phyloP scores from a whole-genome alignment of 805 yeast genomes.

The Candida xyloterini region DNA sequence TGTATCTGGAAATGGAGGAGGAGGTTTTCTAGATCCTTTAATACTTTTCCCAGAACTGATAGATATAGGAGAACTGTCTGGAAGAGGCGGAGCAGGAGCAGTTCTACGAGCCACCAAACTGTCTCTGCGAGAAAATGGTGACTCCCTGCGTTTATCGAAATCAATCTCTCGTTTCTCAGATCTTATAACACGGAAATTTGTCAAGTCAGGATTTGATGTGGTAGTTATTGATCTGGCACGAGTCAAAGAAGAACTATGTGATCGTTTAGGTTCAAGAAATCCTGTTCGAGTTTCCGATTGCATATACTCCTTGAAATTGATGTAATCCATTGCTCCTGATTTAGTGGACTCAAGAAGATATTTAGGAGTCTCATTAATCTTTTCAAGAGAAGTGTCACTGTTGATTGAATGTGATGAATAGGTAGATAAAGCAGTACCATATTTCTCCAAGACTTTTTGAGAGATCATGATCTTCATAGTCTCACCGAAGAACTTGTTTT shows the following conservation, averaged over 20 bases:
- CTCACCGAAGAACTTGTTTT: slow-evolving; percentile 32
- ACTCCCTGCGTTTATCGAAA: slow-evolving; percentile 72
- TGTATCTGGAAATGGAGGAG: slow-evolving; percentile 21
- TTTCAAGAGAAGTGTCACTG: slow-evolving; percentile 35
- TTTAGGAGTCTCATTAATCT: slow-evolving; percentile 65
- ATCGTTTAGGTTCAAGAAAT: slow-evolving; percentile 13
- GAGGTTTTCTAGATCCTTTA: slow-evolving; percentile 23
- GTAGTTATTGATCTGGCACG: slow-evolving; percentile 31
- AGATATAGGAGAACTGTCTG: slow-evolving; percentile 9
- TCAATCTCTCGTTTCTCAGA: slow-evolving; percentile 69
- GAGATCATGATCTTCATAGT: slow-evolving; percentile 22
- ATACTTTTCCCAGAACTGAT: slow-evolving; percentile 2
- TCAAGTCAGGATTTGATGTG: slow-evolving; percentile 21
- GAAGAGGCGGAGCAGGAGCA: slow-evolving; percentile 58
- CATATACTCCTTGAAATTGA: slow-evolving; percentile 51
- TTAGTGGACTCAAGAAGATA: slow-evolving; percentile 45
- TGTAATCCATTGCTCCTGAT: slow-evolving; percentile 46
- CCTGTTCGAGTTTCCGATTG: slow-evolving; percentile 3
- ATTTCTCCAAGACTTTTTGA: slow-evolving; percentile 6
- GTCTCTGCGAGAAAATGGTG: slow-evolving; percentile 56
- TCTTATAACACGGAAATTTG: slow-evolving; percentile 65
- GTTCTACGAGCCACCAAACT: slow-evolving; percentile 65
- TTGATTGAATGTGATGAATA: slow-evolving; percentile 56
- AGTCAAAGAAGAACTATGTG: slow-evolving; percentile 26
- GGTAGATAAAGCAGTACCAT: slow-evolving; percentile 29